Base-by-base conservation (phyloP, 371 early-diverging fungal species). In the Furculomyces boomerangus region DNA sequence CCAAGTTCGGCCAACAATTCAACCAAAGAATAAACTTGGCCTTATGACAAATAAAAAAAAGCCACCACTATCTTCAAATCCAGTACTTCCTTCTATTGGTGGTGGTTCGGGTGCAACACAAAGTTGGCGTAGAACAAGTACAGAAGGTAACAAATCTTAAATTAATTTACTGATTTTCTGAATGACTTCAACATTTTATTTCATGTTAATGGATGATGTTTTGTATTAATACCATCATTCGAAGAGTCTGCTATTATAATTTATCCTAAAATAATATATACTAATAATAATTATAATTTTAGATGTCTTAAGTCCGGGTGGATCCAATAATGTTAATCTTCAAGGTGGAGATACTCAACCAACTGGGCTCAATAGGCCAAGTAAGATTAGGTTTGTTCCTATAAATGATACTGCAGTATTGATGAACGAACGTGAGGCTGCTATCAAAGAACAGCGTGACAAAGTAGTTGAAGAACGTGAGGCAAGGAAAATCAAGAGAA, bases 401-500 rank as follows among this genome's bases (percentile, higher is more conserved):
- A 51, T 51, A 32, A 18, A 51, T 3, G 52, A 51, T 39, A 51
- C 30, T 32, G 52, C 32, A 8, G 52, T 32, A 8, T 22, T 51
- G 7, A 51, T 51, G 52, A 28, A 51, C 20, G 52, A 51, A 24
- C 30, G 52, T 8, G 52, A 51, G 24, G 25, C n/a, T 13, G 37
- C 37, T 3, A 51, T 13, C 3, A 51, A 51, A 32, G 52, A 51
- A 25, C 13, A 8, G 14, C 30, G 37, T 2, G 52, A 51, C 14
- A 51, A 51, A 51, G 52, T 51, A 5, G 25, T 13, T 13, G 52
- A 51, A 35, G 52, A 51, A 51, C 3, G 52, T 3, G 52, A 51
- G 22, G 52, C 52, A 8, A 51, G 31, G 30, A 51, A 51, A 24
- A 14, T 22, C 14, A 51, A 51, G 37, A 2, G 52, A 2, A 30